Evolutionary conservation across 2,329 filamentous ascomycete species (phyloP).

Genomic region (Geoglossum cookeanum): DNA sequence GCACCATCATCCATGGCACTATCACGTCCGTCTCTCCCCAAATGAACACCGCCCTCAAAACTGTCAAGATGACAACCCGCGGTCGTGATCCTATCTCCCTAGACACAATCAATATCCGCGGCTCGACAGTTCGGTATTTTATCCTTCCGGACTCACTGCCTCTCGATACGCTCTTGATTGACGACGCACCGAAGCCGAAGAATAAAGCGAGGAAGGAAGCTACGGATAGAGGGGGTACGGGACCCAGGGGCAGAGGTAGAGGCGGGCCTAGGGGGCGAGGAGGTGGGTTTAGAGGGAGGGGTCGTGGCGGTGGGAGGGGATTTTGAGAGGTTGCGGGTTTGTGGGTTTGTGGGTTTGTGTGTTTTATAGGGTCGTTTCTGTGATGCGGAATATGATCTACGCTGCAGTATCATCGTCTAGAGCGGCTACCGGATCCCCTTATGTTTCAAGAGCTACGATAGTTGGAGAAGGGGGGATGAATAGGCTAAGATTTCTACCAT

Average conservation of each 20-base stretch:
- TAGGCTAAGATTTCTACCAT: no score
- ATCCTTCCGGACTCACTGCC: slow-evolving; percentile 92
- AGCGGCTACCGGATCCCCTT: no score
- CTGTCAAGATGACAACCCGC: slow-evolving; percentile 88
- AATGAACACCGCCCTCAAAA: slow-evolving; percentile 94
- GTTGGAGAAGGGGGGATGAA: no score
- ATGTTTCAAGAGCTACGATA: no score
- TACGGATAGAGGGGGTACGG: slow-evolving; percentile 35
- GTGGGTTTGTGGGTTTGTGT: background rate
- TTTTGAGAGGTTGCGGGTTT: slow-evolving; percentile 14
- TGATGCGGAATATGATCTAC: no score
- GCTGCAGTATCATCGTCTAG: no score
- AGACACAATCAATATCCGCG: slow-evolving; percentile 92
- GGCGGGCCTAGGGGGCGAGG: slow-evolving; percentile 22
- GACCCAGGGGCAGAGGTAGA: slow-evolving; percentile 26
- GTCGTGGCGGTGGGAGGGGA: slow-evolving; percentile 27
- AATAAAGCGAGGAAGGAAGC: slow-evolving; percentile 96
- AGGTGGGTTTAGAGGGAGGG: slow-evolving; percentile 24
- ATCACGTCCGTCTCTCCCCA: slow-evolving; percentile 92
- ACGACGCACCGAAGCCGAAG: slow-evolving; percentile 96
- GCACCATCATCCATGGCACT: slow-evolving; percentile 90
- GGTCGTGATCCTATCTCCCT: slow-evolving; percentile 73
- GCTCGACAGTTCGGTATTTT: slow-evolving; percentile 88
- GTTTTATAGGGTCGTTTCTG: background rate
- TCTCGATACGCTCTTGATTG: slow-evolving; percentile 84